Evolutionary conservation across 2,329 filamentous ascomycete species (phyloP).

Genomic region (Alternaria solani): DNA sequence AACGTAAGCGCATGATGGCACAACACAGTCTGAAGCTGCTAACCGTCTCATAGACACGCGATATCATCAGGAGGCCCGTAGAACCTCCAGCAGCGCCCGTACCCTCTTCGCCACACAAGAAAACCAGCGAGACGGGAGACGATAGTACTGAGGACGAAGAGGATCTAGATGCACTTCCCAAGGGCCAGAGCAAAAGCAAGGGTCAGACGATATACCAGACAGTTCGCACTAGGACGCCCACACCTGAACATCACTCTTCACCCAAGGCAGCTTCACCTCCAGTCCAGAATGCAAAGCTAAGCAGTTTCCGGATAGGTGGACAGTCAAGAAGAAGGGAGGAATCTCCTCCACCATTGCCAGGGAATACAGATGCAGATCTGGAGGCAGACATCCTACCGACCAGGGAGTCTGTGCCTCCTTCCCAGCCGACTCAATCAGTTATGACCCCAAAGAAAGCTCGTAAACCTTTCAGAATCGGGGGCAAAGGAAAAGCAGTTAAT

Average conservation of each 20-base stretch:
- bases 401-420: conserved; percentile 4
- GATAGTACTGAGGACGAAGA: conserved; percentile 33
- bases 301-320: conserved; percentile 43
- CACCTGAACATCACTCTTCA: conserved; percentile 9
- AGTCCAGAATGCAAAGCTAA: conserved; percentile 25
- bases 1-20: conserved; percentile 22
- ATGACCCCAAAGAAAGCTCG: conserved; percentile 24
- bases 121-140: not conserved
- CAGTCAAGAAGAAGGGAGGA: conserved; percentile 22
- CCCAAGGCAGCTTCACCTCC: conserved; percentile 8
- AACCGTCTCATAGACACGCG: conserved; percentile 21
- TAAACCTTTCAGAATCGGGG: conserved; percentile 45
- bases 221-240: conserved; percentile 11
- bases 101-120: not conserved
- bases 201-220: not conserved
- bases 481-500: conserved; percentile 30
- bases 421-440: conserved; percentile 10
- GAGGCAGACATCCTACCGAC: not conserved
- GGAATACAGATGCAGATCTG: not conserved
- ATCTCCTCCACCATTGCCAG: conserved; percentile 1
- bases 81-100: not conserved
- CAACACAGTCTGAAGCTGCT: not conserved
- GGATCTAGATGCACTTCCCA: conserved; percentile 49
- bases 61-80: conserved; percentile 2
- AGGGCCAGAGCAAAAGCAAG: conserved; percentile 23